Base-by-base conservation (phyloP, 768 basidiomycete genomes). In the Mycena rosella region DNA sequence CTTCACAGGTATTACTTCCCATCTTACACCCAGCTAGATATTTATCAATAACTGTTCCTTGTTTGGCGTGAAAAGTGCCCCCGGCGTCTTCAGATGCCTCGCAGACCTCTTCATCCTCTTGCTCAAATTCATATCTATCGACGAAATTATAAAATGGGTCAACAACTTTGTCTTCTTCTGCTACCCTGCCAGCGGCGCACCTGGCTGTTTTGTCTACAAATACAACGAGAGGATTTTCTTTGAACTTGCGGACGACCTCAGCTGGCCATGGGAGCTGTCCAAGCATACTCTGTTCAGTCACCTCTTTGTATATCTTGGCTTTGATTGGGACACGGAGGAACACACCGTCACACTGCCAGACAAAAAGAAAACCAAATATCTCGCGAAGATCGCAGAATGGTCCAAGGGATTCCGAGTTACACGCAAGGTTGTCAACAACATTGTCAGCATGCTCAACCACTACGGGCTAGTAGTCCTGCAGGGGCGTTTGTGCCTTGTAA, bases 91-190 rank as follows among this genome's bases (percentile, higher is more conserved):
- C 15, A 71, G 70, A 5, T 45, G 54, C 1, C 57, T 73, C 0
- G 73, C 74, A 2, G 67, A 77, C 63, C 68, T 63, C 0, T 58
- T 75, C 17, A 32, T 72, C 0, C 5, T 56, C 20, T 60, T 77
- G 0, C 53, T 68, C 2, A 38, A 59, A n/a, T 24, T 14, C 22
- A 27, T 55, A 5, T 44, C 36, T 0, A 27, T 74, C 17, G n/a
- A 72, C 0, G 67, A 65, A 2, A 20, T 73, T 1, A 10, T 74
- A 2, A 74, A 73, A 18, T 77, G 74, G 75, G 73, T 73, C 0
- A 72, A 77, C 26, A 66, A 77, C 34, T 76, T 72, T 51, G 32
- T 70, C 1, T 73, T 76, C 42, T 74, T 76, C 44, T 40, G 65
- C 3, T 65, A 38, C 63, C 65, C 71, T 20, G 14, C 17, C 17